Evolutionary conservation across 768 basidiomycete genomes (phyloP).

Genomic region (Filobasidium wieringae): DNA sequence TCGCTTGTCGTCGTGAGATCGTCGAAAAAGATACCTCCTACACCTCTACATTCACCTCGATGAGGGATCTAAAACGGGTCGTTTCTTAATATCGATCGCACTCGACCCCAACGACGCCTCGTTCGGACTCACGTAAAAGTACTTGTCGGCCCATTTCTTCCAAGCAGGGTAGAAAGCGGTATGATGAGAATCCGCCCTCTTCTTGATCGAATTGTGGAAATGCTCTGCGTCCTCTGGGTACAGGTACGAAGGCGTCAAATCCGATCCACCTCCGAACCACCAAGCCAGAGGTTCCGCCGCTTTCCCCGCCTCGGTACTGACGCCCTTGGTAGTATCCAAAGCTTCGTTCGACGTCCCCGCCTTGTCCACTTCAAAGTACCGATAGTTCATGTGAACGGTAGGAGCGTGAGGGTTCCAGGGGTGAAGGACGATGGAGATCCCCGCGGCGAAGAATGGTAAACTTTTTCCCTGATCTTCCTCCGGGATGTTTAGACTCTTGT

Average conservation of each 20-base stretch:
- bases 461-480: conserved; percentile 43
- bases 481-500: conserved; percentile 44
- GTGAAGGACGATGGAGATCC: conserved; percentile 84
- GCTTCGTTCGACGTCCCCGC: conserved; percentile 39
- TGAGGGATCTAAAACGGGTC: conserved; percentile 52
- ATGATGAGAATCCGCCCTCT: conserved; percentile 64
- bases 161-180: conserved; percentile 58
- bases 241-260: conserved; percentile 87
- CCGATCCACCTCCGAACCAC: conserved; percentile 98
- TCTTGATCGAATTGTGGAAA: conserved; percentile 70
- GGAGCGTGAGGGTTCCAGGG: conserved; percentile 87
- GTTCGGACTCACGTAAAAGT: conserved; percentile 51
- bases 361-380: conserved; percentile 80
- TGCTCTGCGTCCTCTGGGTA: conserved; percentile 73
- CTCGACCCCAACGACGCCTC: neutral
- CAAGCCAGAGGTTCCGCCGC: conserved; percentile 60
- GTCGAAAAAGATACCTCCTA: conserved; percentile 95
- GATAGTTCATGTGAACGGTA: conserved; percentile 90
- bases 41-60: conserved; percentile 66
- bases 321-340: conserved; percentile 32
- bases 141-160: conserved; percentile 96
- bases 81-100: neutral
- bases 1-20: conserved; percentile 56
- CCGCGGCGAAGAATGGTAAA: conserved; percentile 86
- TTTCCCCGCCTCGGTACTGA: conserved; percentile 26